Base-by-base conservation (phyloP, 305 asterid species). In the Stenogyne calaminthoides region DNA sequence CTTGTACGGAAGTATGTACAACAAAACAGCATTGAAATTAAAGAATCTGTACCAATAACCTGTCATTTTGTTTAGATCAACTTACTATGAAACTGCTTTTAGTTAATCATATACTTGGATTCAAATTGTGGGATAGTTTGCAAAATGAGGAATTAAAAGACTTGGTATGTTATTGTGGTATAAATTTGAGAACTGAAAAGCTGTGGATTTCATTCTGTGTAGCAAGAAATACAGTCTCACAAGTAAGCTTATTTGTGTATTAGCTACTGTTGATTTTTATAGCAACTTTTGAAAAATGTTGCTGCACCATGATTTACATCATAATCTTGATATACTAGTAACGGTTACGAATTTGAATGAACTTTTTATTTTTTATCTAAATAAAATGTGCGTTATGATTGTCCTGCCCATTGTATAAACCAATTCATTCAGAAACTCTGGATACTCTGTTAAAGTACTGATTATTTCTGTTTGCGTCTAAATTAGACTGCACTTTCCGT, bases 1-100 rank as follows among this genome's bases (percentile, higher is more conserved):
- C 42, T 19, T 27, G 14, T 52, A 12, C 32, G 51, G 15, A 19
- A 20, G 42, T 37, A 39, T 22, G 11, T 52, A 39, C 52, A 15
- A 9, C 10, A 40, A 57, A 58, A 40, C 56, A 47, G 4, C 11
- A 22, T 57, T 34, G 1, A 58, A 58, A 14, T 42, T 18, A 15
- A 42, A 66, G 36, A 74, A 44, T n/a, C 9, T 34, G 44, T 9
- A 18, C 27, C 22, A 9, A 36, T 44, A 29, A 32, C 39, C 18
- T 67, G 61, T 67, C 78, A 32, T 32, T 57, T 74, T 40, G 39
- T 74, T 57, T 62, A 46, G 32, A 73, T 65, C 8, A 44, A 54
- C 49, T 44, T 22, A 20, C 20, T 25, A 12, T 3, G 16, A n/a
- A 14, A 47, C 22, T 37, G 40, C 12, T 62, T 62, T 51, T 32